Conservation (phyloP, 1,284 basidiomycete genomes). For the Phylloboletellus chloephorus region DNA sequence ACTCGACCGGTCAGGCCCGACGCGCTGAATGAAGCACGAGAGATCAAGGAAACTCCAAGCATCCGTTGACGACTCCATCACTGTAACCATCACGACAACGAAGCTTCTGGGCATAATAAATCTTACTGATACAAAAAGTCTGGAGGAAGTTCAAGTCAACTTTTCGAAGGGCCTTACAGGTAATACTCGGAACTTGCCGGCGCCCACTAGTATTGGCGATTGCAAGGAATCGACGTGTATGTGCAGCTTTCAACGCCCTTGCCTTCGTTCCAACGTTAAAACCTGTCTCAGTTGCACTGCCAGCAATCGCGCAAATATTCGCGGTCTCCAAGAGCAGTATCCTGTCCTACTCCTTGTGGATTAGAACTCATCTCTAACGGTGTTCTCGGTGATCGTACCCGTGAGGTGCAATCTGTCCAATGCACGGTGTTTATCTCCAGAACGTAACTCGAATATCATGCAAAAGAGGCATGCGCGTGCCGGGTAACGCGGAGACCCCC, state of each 20-base stretch:
- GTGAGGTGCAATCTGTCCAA: constrained; percentile 19
- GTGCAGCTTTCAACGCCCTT: constrained; percentile 13
- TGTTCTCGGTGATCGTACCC: constrained; percentile 15
- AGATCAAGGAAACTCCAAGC: constrained; percentile 3
- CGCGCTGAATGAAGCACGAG: neutral
- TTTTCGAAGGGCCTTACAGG: constrained; percentile 11
- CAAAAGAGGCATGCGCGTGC: constrained; percentile 5
- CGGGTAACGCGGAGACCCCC: constrained; percentile 1
- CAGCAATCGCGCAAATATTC: constrained; percentile 4
- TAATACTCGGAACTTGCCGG: constrained; percentile 25
- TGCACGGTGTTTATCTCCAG: constrained; percentile 20
- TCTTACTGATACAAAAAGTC: constrained; percentile 25
- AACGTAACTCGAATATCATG: constrained; percentile 5
- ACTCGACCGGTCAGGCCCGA: constrained; percentile 1
- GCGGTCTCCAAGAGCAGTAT: constrained; percentile 14
- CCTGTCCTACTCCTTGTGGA: constrained; percentile 8
- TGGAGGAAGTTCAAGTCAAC: constrained; percentile 20
- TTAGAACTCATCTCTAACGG: constrained; percentile 8
- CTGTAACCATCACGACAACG: constrained; percentile 28
- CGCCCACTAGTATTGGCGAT: constrained; percentile 11
- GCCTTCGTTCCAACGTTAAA: constrained; percentile 23
- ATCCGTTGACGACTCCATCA: constrained; percentile 15
- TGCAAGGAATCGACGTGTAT: constrained; percentile 19
- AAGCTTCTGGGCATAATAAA: constrained; percentile 27
- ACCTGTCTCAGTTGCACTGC: constrained; percentile 15